Evolutionary conservation across 257 asterid genomes (phyloP).

Genomic region (Handroanthus guayacan): DNA sequence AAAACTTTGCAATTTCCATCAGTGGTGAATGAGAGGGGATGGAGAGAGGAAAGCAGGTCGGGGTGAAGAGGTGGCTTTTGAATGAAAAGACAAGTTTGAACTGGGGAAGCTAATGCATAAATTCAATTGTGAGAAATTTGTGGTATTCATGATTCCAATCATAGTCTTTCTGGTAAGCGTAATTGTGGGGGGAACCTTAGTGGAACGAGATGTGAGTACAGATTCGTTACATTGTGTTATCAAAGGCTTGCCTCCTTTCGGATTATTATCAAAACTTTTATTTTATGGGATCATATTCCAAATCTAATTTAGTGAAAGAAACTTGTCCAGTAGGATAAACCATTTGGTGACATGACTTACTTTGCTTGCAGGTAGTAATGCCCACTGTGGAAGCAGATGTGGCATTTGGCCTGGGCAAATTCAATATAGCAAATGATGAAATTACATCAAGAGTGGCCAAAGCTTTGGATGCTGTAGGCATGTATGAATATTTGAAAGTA

Average conservation of each 20-base stretch:
- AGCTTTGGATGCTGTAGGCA: constrained; percentile 89
- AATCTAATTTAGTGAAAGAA: not conserved
- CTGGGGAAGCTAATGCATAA: not conserved
- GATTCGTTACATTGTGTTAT: not conserved
- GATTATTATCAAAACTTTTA: not conserved
- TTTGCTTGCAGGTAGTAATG: constrained; percentile 85
- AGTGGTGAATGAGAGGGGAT: too few relatives aligned
- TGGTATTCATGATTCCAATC: not conserved
- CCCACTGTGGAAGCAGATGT: constrained; percentile 99
- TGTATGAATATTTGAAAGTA: constrained; percentile 86
- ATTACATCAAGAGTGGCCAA: constrained; percentile 70
- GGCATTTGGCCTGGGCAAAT: constrained; percentile 94
- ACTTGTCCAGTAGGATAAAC: not conserved
- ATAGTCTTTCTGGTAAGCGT: not conserved
- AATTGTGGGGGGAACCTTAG: not conserved
- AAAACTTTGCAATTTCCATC: too few relatives aligned
- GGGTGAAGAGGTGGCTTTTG: not conserved
- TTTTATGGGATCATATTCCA: not conserved
- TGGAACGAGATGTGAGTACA: not conserved
- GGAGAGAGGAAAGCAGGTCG: not conserved
- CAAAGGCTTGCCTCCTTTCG: not conserved
- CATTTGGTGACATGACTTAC: constrained; percentile 12
- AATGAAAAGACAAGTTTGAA: not conserved
- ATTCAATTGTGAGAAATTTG: not conserved
- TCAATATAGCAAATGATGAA: constrained; percentile 57